phyloP scores from a whole-genome alignment of 257 asterid genomes.

The Solanum corneliomulleri region DNA sequence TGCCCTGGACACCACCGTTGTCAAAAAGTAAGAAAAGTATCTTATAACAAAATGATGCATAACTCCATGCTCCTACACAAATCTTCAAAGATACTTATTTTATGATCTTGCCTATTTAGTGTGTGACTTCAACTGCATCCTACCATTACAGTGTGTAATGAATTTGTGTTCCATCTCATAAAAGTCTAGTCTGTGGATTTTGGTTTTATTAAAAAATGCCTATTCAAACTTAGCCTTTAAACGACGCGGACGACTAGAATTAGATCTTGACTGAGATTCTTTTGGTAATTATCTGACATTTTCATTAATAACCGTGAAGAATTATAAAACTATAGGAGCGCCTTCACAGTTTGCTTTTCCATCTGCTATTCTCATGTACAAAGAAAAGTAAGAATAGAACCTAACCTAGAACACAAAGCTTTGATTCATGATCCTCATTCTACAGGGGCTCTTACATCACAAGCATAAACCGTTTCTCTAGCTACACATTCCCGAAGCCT shows the following conservation, averaged over 20 bases:
- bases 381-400: neutral
- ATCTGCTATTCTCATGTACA: neutral
- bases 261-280: neutral
- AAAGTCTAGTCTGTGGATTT: neutral
- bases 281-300: neutral
- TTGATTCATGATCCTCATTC: neutral
- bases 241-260: neutral
- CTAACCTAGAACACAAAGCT: neutral
- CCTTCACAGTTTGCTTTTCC: neutral
- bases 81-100: neutral
- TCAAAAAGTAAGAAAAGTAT: neutral
- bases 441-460: neutral
- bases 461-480: neutral
- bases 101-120: neutral
- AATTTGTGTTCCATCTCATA: neutral
- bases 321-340: neutral
- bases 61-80: neutral
- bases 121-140: neutral
- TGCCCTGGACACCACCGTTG: neutral
- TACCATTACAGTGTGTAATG: neutral
- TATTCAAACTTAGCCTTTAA: neutral
- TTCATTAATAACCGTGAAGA: neutral
- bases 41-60: neutral
- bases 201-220: neutral
- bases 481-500: neutral